A percentile compares a stretch with the other conserved stretches of the same genome.
phyloP scores from a whole-genome alignment of 2,329 filamentous ascomycete species.

The Fusarium haematococcum region DNA sequence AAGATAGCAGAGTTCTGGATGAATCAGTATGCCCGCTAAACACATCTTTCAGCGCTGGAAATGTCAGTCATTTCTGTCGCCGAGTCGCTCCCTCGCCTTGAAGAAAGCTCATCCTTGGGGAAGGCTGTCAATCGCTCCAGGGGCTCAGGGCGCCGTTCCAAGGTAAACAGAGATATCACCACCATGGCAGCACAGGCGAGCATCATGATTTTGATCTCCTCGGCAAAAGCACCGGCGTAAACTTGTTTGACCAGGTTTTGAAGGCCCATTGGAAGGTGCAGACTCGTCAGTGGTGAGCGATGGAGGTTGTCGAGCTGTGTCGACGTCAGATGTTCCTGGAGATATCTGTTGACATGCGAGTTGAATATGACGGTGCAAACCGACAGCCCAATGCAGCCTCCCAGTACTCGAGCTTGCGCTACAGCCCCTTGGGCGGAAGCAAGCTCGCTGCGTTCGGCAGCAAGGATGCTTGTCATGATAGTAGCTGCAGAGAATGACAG shows the following conservation, averaged over 20 bases:
- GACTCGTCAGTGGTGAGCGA: conserved; percentile 56
- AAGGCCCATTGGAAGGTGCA: conserved; percentile 49
- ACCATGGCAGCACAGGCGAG: conserved; percentile 58
- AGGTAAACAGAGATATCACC: conserved; percentile 56
- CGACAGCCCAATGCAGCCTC: conserved; percentile 69
- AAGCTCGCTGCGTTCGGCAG: conserved; percentile 59
- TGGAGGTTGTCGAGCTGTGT: conserved; percentile 57
- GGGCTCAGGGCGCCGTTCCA: conserved; percentile 56
- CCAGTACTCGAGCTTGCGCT: conserved; percentile 70
- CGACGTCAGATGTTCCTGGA: conserved; percentile 51
- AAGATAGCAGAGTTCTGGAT: neutral
- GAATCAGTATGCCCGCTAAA: conserved; percentile 1
- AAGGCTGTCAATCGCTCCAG: conserved; percentile 47
- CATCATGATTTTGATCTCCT: conserved; percentile 61
- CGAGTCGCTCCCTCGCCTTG: conserved; percentile 52
- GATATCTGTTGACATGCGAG: conserved; percentile 52
- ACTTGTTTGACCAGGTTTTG: conserved; percentile 53
- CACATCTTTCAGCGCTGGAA: conserved; percentile 34
- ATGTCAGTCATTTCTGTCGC: conserved; percentile 52
- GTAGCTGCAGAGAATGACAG: conserved; percentile 68
- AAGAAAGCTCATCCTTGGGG: conserved; percentile 44
- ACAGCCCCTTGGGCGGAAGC: conserved; percentile 71
- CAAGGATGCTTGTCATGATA: conserved; percentile 67
- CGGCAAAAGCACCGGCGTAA: conserved; percentile 60
- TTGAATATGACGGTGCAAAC: conserved; percentile 71